phyloP scores from a whole-genome alignment of 768 basidiomycete species.

The Boletus rubescentipes region DNA sequence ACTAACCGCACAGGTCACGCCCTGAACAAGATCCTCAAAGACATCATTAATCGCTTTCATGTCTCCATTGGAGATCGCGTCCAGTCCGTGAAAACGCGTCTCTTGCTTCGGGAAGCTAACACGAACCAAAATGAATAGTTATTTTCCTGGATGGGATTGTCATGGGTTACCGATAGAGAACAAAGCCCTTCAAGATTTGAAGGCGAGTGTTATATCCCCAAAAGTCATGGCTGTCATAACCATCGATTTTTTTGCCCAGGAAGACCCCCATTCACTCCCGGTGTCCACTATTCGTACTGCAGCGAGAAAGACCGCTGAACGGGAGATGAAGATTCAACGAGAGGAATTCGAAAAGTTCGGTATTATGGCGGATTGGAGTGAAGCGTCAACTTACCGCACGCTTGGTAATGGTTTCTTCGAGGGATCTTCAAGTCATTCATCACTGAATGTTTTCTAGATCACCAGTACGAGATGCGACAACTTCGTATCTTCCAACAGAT shows the following conservation, averaged over 20 bases:
- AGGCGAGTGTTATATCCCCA: conserved; percentile 41
- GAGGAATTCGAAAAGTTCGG: conserved; percentile 79
- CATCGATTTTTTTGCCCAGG: conserved; percentile 33
- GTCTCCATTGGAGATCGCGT: conserved; percentile 74
- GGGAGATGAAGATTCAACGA: conserved; percentile 74
- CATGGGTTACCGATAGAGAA: conserved; percentile 97
- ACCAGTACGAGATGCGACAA: conserved; percentile 85
- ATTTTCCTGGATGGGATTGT: conserved; percentile 96
- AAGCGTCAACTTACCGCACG: conserved; percentile 75
- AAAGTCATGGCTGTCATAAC: not conserved
- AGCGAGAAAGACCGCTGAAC: conserved; percentile 69
- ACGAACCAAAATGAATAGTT: conserved; percentile 47
- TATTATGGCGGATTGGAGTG: conserved; percentile 90
- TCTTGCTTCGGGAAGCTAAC: not conserved
- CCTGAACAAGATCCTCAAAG: conserved; percentile 94
- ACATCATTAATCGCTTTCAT: conserved; percentile 90
- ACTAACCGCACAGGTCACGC: conserved; percentile 69
- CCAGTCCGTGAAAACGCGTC: conserved; percentile 54
- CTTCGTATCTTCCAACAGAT: conserved; percentile 81
- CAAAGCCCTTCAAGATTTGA: conserved; percentile 79
- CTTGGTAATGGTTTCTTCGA: conserved; percentile 52
- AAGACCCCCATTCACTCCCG: conserved; percentile 55
- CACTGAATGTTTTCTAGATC: conserved; percentile 50
- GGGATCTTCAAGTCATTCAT: not conserved
- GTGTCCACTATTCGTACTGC: conserved; percentile 63